Conservation (phyloP, 495 filamentous ascomycete species). For the Hapsidospora chrysogenum region DNA sequence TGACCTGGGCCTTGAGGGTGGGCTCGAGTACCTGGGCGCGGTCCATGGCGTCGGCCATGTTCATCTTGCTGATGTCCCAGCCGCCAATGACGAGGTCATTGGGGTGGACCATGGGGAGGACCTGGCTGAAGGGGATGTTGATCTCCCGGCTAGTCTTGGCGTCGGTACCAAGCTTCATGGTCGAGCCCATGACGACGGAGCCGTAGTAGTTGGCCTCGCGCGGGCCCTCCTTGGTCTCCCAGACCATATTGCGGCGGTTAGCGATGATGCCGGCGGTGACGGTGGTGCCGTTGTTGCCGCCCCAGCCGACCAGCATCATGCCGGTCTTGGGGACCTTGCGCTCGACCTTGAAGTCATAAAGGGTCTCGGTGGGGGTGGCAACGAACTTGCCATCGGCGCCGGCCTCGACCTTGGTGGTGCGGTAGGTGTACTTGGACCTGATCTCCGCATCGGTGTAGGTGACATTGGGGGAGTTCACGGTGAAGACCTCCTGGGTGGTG, state of each 20-base stretch:
- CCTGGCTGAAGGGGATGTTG: slow-evolving; percentile 88
- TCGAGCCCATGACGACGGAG: slow-evolving; percentile 90
- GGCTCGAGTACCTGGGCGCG: slow-evolving; percentile 89
- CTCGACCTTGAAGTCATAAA: slow-evolving; percentile 95
- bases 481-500: slow-evolving; percentile 46
- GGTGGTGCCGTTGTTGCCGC: slow-evolving; percentile 96
- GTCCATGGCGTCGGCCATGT: slow-evolving; percentile 87
- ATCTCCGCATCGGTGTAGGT: slow-evolving; percentile 77
- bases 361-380: slow-evolving; percentile 71
- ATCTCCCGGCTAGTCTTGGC: slow-evolving; percentile 73
- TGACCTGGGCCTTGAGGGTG: slow-evolving; percentile 69
- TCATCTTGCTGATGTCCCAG: slow-evolving; percentile 90
- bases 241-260: slow-evolving; percentile 70
- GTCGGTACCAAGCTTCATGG: slow-evolving; percentile 87
- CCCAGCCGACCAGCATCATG: slow-evolving; percentile 95
- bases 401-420: slow-evolving; percentile 63
- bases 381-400: slow-evolving; percentile 62
- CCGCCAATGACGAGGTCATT: slow-evolving; percentile 92
- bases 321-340: slow-evolving; percentile 86
- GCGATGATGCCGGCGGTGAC: slow-evolving; percentile 95
- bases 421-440: slow-evolving; percentile 90
- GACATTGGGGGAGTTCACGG: slow-evolving; percentile 83
- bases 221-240: slow-evolving; percentile 84
- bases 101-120: slow-evolving; percentile 94
- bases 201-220: slow-evolving; percentile 92